Conservation (phyloP, 2,329 filamentous ascomycete genomes). For the Cladophialophora psammophila region DNA sequence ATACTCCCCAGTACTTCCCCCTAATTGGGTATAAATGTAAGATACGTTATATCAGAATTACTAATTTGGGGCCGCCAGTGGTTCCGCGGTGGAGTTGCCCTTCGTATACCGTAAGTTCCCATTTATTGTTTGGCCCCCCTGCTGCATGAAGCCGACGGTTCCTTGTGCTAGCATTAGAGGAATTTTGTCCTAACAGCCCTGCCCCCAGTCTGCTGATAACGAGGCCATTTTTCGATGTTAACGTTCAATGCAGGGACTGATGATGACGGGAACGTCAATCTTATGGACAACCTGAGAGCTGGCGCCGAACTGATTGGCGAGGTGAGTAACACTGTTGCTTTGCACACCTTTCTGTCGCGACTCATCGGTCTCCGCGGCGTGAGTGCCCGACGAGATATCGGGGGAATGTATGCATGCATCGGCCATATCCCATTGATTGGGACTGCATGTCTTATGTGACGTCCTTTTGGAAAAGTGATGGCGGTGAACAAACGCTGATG, state of each 20-base stretch:
- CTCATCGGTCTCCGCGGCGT: not conserved
- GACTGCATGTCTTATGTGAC: not conserved
- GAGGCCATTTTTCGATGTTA: not conserved
- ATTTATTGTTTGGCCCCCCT: no score
- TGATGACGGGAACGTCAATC: constrained; percentile 62
- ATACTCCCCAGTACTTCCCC: no score
- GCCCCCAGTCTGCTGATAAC: not conserved
- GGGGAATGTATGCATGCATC: not conserved
- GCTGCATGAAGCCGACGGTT: no score
- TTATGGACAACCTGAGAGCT: constrained; percentile 63
- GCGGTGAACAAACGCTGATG: no score
- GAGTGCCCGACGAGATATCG: not conserved
- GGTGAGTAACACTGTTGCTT: constrained; percentile 50
- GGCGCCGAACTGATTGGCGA: constrained; percentile 60
- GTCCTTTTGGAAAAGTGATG: no score
- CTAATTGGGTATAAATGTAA: no score
- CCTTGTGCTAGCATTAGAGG: not conserved
- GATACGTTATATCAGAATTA: not conserved
- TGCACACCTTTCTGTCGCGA: constrained; percentile 26
- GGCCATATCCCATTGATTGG: not conserved
- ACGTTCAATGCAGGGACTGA: constrained; percentile 50
- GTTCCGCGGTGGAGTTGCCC: constrained; percentile 65
- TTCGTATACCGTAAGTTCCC: constrained; percentile 57
- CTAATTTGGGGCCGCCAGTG: constrained; percentile 46
- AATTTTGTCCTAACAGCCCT: not conserved